phyloP scores from a whole-genome alignment of 805 yeast genomes.

The Candida ponderosae region DNA sequence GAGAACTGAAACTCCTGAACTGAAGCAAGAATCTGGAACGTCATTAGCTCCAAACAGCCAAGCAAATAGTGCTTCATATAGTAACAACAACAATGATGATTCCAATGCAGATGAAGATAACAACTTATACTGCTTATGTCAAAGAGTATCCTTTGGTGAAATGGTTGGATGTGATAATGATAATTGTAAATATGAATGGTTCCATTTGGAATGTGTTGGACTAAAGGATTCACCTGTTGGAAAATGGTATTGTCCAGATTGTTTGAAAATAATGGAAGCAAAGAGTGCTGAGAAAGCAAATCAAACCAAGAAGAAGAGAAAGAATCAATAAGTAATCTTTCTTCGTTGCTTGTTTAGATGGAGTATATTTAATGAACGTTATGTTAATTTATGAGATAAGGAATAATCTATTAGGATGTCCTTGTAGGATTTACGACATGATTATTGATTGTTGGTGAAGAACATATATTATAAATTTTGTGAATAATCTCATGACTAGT shows the following conservation, averaged over 20 bases:
- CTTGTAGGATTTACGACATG: no score
- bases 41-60: background rate
- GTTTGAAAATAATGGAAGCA: constrained; percentile 36
- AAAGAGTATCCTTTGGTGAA: constrained; percentile 87
- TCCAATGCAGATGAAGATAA: constrained; percentile 47
- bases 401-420: no score
- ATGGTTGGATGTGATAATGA: constrained; percentile 96
- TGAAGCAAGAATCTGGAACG: constrained; percentile 10
- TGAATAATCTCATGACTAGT: no score
- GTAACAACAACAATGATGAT: constrained; percentile 1
- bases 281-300: constrained; percentile 18
- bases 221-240: constrained; percentile 83
- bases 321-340: constrained; percentile 1
- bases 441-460: no score
- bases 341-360: no score
- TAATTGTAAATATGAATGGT: constrained; percentile 88
- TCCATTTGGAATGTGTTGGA: constrained; percentile 93
- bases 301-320: constrained; percentile 15
- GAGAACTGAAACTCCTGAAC: constrained; percentile 11
- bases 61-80: background rate
- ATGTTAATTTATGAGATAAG: no score
- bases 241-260: constrained; percentile 91
- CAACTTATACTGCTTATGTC: constrained; percentile 82
- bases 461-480: no score
- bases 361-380: no score